Evolutionary conservation across 1,139 yeast genomes (phyloP), one percentile per base, ranked within the genome.

Genomic region (Geotrichum fermentans): DNA sequence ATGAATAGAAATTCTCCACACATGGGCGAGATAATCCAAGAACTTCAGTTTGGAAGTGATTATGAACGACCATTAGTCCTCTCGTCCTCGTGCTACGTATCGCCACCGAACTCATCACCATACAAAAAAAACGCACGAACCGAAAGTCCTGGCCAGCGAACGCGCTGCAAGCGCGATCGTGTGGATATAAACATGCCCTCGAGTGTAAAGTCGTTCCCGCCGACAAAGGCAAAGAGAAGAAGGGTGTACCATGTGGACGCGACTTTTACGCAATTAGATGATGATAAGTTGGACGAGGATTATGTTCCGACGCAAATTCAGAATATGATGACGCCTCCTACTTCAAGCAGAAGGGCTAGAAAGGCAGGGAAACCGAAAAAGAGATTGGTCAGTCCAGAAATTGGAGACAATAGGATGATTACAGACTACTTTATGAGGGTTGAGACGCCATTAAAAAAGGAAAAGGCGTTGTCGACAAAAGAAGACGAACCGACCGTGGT

Each of bases 31-130:
- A n/a, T 16, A 16, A 11, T 29, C 11, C 26, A 40, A 21, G 35
- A 29, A 14, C 11, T 36, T 3, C 36, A 39, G 42, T 39, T 20
- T 14, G 34, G 22, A 2, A 26, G 16, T 39, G 34, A 39, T 13
- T 13, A 26, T 17, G 34, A 39, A 39, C 21, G 14, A 17, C 14
- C 22, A 2, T 17, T 17, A 26, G 10, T 10, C 18, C 3, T 28
- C 21, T 16, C 33, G 13, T 24, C 41, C 17, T 5, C 24, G 14
- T 30, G 11, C 24, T 45, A 45, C 38, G 22, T 45, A 40, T 38
- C 48, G 48, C 48, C 48, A 13, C 48, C 48, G 16, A 14, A n/a
- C 11, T 39, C 48, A n/a, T 45, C 48, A 13, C 48, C 43, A 39
- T 34, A 29, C 33, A 32, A 8, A 4, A 21, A 17, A 6, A 24